Base-by-base conservation (phyloP, 306 rosid species). In the Rosa multiflora region DNA sequence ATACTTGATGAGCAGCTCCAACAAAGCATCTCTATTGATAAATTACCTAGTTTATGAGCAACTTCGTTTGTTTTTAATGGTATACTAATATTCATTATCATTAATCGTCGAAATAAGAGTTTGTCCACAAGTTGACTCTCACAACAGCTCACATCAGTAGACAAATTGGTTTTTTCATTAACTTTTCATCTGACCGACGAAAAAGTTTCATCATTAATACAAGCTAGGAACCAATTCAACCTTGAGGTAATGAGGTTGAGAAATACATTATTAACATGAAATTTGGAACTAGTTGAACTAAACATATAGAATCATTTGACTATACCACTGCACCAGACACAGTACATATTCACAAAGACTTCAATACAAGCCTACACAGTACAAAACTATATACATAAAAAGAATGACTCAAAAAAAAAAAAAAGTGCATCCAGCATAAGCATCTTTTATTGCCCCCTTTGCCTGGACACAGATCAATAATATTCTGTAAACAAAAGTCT, bases 401-500 rank as follows among this genome's bases (percentile, higher is more conserved):
- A 43, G 46, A 26, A 70, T 40, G 35, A 17, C 48, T 78, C 20
- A 10, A 29, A 49, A 5, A 32, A 49, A 47, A 49, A 32, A 39
- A 66, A 39, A 6, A 7, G 6, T 67, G 13, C 71, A 39, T 37
- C 48, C 71, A 39, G 47, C 48, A 67, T 15, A 37, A 37, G 71
- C 43, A 37, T 39, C 12, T 67, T 67, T 67, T 67, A 39, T 20
- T 67, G 26, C 71, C 21, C 35, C 23, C 48, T 67, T 67, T 67
- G 47, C 2, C 47, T 67, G 4, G 23, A 37, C 11, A 67, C 12
- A 35, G 64, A 81, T 42, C 63, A 69, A 75, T 32, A 42, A 5
- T 53, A 44, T 58, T 26, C 56, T 17, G 56, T 61, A 37, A 44
- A 75, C 70, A 61, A 29, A 63, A 15, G 78, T 29, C 63, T 75